Evolutionary conservation across 495 filamentous ascomycete species (phyloP).

Genomic region (Penicillium bialowiezense): DNA sequence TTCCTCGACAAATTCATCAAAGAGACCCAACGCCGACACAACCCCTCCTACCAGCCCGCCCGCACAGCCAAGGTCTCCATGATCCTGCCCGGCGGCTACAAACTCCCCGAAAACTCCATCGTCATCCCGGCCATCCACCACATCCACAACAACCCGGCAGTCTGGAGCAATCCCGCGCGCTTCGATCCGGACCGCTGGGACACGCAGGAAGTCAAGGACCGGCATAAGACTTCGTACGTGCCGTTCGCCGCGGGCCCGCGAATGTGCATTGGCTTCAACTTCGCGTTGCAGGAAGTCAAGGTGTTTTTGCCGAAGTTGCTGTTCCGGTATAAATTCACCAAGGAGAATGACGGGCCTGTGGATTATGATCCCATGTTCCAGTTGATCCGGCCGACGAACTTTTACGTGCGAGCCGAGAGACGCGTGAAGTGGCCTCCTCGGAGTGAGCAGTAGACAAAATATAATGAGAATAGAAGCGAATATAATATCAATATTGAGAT

Average conservation of each 20-base stretch:
- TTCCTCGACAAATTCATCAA: slow-evolving; percentile 57
- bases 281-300: slow-evolving; percentile 53
- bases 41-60: slow-evolving; percentile 53
- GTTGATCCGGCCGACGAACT: slow-evolving; percentile 50
- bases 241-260: slow-evolving; percentile 50
- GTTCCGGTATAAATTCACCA: slow-evolving; percentile 48
- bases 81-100: slow-evolving; percentile 53
- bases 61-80: slow-evolving; percentile 49
- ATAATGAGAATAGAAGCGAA: neutral
- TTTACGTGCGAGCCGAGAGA: slow-evolving; percentile 45
- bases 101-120: slow-evolving; percentile 38
- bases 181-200: slow-evolving; percentile 57
- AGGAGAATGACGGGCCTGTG: slow-evolving; percentile 35
- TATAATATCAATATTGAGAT: too few species aligned
- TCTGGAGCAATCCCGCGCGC: slow-evolving; percentile 48
- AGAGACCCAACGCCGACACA: slow-evolving; percentile 55
- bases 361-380: slow-evolving; percentile 56
- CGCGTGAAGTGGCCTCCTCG: slow-evolving; percentile 20
- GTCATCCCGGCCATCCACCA: slow-evolving; percentile 47
- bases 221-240: slow-evolving; percentile 43
- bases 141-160: slow-evolving; percentile 48
- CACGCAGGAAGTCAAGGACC: slow-evolving; percentile 42
- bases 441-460: neutral
- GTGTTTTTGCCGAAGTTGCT: slow-evolving; percentile 48
- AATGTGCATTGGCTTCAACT: slow-evolving; percentile 57